Percentiles rank a stretch among this genome's conserved stretches.
phyloP scores from a whole-genome alignment of 305 asterid species.

The Fraxinus nigra region DNA sequence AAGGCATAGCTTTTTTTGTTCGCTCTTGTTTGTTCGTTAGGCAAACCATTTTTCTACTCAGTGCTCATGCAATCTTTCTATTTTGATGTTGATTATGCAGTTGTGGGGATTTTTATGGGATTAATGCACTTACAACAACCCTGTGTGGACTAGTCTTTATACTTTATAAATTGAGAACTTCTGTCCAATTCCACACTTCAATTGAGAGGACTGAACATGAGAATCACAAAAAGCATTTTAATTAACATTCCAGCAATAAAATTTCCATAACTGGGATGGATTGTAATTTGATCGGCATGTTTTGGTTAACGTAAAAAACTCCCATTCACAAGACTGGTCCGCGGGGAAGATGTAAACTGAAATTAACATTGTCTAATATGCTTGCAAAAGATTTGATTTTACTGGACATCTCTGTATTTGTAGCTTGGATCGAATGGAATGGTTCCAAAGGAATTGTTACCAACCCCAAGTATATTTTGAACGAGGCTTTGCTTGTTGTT shows the following conservation, averaged over 20 bases:
- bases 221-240: neutral
- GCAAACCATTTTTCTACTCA: neutral
- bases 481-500: too few species aligned
- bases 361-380: too few species aligned
- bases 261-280: neutral
- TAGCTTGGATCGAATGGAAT: too few species aligned
- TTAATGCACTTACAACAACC: conserved; percentile 47
- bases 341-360: too few species aligned
- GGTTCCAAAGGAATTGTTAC: too few species aligned
- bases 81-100: conserved; percentile 40
- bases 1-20: neutral
- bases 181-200: neutral
- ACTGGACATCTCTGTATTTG: too few species aligned
- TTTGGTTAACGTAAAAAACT: too few species aligned
- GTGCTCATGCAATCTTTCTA: neutral
- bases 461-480: too few species aligned
- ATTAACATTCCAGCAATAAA: neutral
- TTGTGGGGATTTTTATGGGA: conserved; percentile 50
- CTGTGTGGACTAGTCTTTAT: conserved; percentile 39
- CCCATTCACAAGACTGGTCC: too few species aligned
- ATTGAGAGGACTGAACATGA: neutral
- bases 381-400: too few species aligned
- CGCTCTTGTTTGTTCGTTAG: neutral
- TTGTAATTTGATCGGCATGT: neutral
- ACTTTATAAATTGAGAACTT: too few species aligned